Evolutionary conservation across 768 basidiomycete genomes (phyloP).

Genomic region (Termitomyces sp.): DNA sequence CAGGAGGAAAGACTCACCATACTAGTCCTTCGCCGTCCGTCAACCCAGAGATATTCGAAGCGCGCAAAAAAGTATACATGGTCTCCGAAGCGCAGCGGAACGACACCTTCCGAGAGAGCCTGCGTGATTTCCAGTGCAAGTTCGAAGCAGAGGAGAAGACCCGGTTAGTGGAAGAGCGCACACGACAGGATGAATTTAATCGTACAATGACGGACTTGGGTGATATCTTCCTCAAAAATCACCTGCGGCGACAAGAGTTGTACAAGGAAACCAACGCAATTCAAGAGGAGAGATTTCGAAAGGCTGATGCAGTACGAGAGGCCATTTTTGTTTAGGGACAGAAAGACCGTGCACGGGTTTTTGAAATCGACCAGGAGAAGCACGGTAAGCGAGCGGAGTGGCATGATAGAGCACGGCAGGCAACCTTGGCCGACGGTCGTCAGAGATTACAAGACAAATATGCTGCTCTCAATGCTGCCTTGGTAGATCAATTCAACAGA

Average conservation of each 20-base stretch:
- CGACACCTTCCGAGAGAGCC: not conserved
- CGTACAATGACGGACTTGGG: not conserved
- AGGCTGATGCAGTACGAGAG: slow-evolving; percentile 1
- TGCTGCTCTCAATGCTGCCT: not conserved
- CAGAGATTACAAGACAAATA: not conserved
- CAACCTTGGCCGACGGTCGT: not conserved
- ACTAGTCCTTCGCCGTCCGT: too few species aligned
- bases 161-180: not conserved
- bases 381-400: not conserved
- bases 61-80: not conserved
- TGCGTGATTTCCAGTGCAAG: not conserved
- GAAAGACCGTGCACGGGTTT: not conserved
- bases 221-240: not conserved
- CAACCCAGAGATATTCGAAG: not conserved
- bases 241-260: not conserved
- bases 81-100: not conserved
- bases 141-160: not conserved
- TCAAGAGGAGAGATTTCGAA: slow-evolving; percentile 4
- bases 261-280: not conserved
- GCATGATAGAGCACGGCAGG: not conserved
- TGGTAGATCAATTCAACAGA: not conserved
- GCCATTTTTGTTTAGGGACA: not conserved
- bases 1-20: not conserved
- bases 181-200: not conserved
- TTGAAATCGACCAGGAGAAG: not conserved